These are phyloP conservation scores for Aspergillus clavatus DNA, from an alignment of 2,329 filamentous ascomycete species.

Conservation along the genomic window DNA sequence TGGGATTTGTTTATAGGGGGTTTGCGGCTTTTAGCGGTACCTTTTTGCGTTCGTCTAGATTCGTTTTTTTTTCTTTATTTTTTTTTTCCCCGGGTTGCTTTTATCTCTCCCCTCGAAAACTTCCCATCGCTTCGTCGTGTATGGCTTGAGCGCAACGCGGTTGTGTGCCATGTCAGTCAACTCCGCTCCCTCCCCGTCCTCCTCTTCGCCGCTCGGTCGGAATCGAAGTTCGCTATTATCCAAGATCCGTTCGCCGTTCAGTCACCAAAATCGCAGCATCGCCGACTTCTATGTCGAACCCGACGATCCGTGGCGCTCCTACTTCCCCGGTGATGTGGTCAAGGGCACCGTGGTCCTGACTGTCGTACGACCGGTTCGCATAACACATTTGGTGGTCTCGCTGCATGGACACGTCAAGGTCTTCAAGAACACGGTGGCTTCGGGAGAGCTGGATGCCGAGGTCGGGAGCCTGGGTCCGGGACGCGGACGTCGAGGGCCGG, in stretches of 20 bases:
- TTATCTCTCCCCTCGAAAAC: background rate
- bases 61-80: background rate
- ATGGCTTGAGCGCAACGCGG: slow-evolving; percentile 30
- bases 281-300: slow-evolving; percentile 59
- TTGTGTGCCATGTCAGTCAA: slow-evolving; percentile 41
- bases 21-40: background rate
- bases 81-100: background rate
- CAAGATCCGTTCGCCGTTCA: slow-evolving; percentile 53
- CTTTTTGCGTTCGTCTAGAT: too few relatives aligned
- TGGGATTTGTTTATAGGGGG: slow-evolving; percentile 1
- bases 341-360: slow-evolving; percentile 57
- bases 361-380: slow-evolving; percentile 55
- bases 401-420: slow-evolving; percentile 63
- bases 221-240: slow-evolving; percentile 46
- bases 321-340: slow-evolving; percentile 58
- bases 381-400: slow-evolving; percentile 60
- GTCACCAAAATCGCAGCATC: slow-evolving; percentile 50
- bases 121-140: slow-evolving; percentile 19
- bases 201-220: slow-evolving; percentile 35
- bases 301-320: slow-evolving; percentile 59
- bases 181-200: slow-evolving; percentile 27
- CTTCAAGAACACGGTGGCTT: slow-evolving; percentile 56
- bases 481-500: slow-evolving; percentile 47
- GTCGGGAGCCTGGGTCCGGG: slow-evolving; percentile 50
- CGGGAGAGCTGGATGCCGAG: slow-evolving; percentile 50